phyloP scores from a whole-genome alignment of 805 yeast genomes.

The Kodamaea neixiangensis region DNA sequence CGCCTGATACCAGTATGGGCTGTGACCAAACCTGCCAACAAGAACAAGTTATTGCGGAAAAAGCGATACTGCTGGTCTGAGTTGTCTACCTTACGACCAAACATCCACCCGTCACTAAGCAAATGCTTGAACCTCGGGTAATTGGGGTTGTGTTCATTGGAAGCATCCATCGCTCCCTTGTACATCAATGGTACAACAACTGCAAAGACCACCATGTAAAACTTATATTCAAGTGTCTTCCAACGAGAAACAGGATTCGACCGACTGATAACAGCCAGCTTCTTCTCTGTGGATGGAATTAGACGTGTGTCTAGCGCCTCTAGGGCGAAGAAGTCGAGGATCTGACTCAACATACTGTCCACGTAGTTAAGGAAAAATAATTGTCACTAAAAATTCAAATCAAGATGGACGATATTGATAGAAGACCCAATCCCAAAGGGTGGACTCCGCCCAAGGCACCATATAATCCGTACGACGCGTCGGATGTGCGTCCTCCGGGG shows the following conservation, averaged over 20 bases:
- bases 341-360: constrained; percentile 14
- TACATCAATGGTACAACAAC: constrained; percentile 81
- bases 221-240: constrained; percentile 71
- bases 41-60: constrained; percentile 76
- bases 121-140: constrained; percentile 62
- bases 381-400: background rate
- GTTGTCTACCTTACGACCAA: constrained; percentile 89
- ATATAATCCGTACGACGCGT: constrained; percentile 81
- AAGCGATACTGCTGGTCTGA: constrained; percentile 88
- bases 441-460: constrained; percentile 85
- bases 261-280: constrained; percentile 30
- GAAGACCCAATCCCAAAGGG: constrained; percentile 75
- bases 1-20: constrained; percentile 58
- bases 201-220: constrained; percentile 64
- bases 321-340: constrained; percentile 46
- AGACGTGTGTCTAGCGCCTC: constrained; percentile 56
- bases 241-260: constrained; percentile 59
- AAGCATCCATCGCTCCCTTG: constrained; percentile 78
- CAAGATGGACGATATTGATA: constrained; percentile 39
- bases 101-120: constrained; percentile 82
- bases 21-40: constrained; percentile 55
- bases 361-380: background rate
- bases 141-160: constrained; percentile 72
- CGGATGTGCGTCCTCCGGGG: constrained; percentile 73
- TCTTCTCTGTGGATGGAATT: constrained; percentile 36